Base-by-base conservation (phyloP, 192 early-diverging fungal species). In the Glomus cerebriforme region DNA sequence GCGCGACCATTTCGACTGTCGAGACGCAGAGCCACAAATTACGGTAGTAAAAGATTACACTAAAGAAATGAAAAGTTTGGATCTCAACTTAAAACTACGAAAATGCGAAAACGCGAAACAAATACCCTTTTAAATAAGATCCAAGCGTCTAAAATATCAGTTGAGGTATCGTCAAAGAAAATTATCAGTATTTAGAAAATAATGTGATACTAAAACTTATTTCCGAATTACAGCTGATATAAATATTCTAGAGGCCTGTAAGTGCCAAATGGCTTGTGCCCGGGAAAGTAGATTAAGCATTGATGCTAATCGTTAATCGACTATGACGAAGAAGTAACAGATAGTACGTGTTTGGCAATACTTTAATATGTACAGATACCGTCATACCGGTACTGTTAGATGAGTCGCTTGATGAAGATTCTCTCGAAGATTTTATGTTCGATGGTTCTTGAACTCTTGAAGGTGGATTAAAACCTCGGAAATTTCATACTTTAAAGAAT, bases 61-160 rank as follows among this genome's bases (percentile, higher is more conserved):
- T n/a, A n/a, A n/a, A n/a, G n/a, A n/a, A 90, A 92, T 74, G 97
- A 99, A 79, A 85, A 86, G 3, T 88, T 96, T 2, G 96, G 92
- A 10, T 84, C 92, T 1, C 91, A 95, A 82, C 83, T 99, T 47
- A 81, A n/a, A n/a, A n/a, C n/a, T n/a, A 99, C 17, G 86, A 95
- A 71, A 87, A 90, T 99, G 10, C 85, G 86, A 34, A 91, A 90
- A 32, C 88, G 96, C 1, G 91, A 94, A 17, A 99, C 97, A 2
- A 89, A 99, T 22, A 96, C 99, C 63, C 98, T 97, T 22, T 84
- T 99, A n/a, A 98, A 98, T 90, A 97, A 96, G 83, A 98, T 99
- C 63, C 79, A 82, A n/a, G 80, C 87, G 1, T 87, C 82, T 39
- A 87, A 77, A 75, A 81, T 88, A 8, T 83, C 88, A 9, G 85